Evolutionary conservation across 345 rosid species (phyloP), one percentile per base, ranked within the genome.

Genomic region (Lepidium didymum): DNA sequence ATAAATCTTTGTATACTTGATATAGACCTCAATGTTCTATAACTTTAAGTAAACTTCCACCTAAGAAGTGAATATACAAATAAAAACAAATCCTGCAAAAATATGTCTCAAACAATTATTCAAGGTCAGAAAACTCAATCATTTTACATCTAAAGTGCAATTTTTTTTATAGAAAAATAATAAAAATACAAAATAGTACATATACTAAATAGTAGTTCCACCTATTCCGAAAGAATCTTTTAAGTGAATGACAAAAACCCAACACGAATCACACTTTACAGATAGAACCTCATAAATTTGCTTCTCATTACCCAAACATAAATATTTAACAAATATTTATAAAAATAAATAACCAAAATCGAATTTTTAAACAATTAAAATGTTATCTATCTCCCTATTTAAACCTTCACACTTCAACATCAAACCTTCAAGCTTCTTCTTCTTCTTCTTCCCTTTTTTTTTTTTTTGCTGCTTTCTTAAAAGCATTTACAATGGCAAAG

Each of bases 401-500:
- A 74, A 74, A 58, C 73, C 35, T 14, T 29, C 43, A 67, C 63
- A 52, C 68, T 74, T 51, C 43, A 27, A 15, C 57, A 58, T 68
- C 60, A 74, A 59, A 52, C 10, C 67, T 35, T 74, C 72, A 74
- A 65, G 62, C 60, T 50, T 45, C 68, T 55, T 27, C 64, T 11
- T 70, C 54, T 51, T 37, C 42, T 55, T 47, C 21, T 42, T 13
- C n/a, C 6, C 7, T 10, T 34, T 16, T 27, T 29, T 29, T 4
- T 31, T 50, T 23, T 41, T 44, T 52, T n/a, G n/a, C n/a, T 70
- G 55, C 41, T 64, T 46, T 38, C 35, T 56, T 18, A 10, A 14
- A 47, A 55, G 23, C 33, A 72, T 36, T 21, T 6, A 58, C 56
- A 70, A 83, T 87, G 85, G 27, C 83, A 34, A 82, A 72, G 64